These are phyloP conservation scores for Neurospora sublineolata DNA, from an alignment of 495 filamentous ascomycete species.

Conservation along the genomic window DNA sequence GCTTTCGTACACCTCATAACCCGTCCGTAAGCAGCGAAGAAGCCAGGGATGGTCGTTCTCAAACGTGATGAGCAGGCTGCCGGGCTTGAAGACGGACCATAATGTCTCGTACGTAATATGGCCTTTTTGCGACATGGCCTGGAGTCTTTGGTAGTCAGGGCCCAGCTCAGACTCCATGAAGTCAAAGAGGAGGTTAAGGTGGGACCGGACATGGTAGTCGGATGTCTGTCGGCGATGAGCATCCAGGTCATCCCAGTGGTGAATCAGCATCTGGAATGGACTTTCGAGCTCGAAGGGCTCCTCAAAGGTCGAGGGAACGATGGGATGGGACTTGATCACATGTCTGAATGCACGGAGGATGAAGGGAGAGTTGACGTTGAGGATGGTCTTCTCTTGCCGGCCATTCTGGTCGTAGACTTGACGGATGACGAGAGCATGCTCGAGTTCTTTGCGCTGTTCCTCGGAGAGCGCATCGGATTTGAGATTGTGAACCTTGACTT, in stretches of 20 bases:
- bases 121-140: constrained; percentile 17
- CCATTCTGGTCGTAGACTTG: constrained; percentile 5
- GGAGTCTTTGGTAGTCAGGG: constrained; percentile 16
- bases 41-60: constrained; percentile 11
- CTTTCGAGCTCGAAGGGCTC: constrained; percentile 17
- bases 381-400: constrained; percentile 17
- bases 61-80: constrained; percentile 18
- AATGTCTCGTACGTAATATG: constrained; percentile 21
- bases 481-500: background rate
- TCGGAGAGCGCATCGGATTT: background rate
- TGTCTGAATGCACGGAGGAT: constrained; percentile 21
- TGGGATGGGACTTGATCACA: constrained; percentile 29
- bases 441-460: background rate
- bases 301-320: constrained; percentile 24
- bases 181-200: constrained; percentile 22
- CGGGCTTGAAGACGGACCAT: constrained; percentile 30
- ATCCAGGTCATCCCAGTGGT: constrained; percentile 25
- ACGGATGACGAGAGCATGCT: constrained; percentile 29
- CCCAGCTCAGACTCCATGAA: constrained; percentile 23
- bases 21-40: background rate
- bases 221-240: constrained; percentile 13
- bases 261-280: constrained; percentile 19
- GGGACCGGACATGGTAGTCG: constrained; percentile 19
- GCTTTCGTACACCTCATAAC: background rate
- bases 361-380: constrained; percentile 34